These are phyloP conservation scores for Pseudodiploospora longispora DNA, from an alignment of 2,329 filamentous ascomycete species.

Conservation along the genomic window DNA sequence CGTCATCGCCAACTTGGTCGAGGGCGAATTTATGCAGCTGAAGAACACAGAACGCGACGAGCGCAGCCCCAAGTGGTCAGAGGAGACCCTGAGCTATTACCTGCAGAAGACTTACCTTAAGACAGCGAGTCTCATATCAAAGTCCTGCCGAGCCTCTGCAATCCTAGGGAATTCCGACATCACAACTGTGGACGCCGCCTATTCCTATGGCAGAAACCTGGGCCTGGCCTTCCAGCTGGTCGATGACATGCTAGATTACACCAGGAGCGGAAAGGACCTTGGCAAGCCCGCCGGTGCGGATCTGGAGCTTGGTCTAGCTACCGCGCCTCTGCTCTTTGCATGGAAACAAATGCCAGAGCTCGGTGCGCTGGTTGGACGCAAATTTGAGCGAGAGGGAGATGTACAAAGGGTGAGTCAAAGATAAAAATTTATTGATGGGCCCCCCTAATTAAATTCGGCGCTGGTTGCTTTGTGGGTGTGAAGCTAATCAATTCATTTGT, in stretches of 20 bases:
- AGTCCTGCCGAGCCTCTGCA: slow-evolving; percentile 85
- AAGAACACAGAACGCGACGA: slow-evolving; percentile 93
- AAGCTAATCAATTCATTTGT: neutral
- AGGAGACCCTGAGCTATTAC: slow-evolving; percentile 87
- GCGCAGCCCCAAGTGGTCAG: slow-evolving; percentile 72
- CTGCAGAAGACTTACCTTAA: slow-evolving; percentile 98
- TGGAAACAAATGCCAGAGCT: slow-evolving; percentile 86
- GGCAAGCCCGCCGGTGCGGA: slow-evolving; percentile 95
- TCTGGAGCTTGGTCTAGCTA: slow-evolving; percentile 85
- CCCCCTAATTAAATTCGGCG: neutral
- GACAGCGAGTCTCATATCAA: slow-evolving; percentile 90
- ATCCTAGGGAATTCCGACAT: slow-evolving; percentile 70
- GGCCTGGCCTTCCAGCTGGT: slow-evolving; percentile 95
- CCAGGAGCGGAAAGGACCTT: slow-evolving; percentile 71
- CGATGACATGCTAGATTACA: slow-evolving; percentile 97
- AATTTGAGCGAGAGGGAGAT: slow-evolving; percentile 78
- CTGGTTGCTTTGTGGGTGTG: neutral
- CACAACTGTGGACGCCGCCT: slow-evolving; percentile 82
- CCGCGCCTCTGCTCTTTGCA: slow-evolving; percentile 87
- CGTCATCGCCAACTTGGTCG: slow-evolving; percentile 93
- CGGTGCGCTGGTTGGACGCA: slow-evolving; percentile 81
- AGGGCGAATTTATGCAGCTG: slow-evolving; percentile 99
- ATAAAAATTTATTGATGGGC: neutral
- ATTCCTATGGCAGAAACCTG: slow-evolving; percentile 85
- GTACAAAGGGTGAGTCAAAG: slow-evolving; percentile 61